Base-by-base conservation (phyloP, 2,329 filamentous ascomycete genomes). In the Dryadomyces quercus-mongolicae region DNA sequence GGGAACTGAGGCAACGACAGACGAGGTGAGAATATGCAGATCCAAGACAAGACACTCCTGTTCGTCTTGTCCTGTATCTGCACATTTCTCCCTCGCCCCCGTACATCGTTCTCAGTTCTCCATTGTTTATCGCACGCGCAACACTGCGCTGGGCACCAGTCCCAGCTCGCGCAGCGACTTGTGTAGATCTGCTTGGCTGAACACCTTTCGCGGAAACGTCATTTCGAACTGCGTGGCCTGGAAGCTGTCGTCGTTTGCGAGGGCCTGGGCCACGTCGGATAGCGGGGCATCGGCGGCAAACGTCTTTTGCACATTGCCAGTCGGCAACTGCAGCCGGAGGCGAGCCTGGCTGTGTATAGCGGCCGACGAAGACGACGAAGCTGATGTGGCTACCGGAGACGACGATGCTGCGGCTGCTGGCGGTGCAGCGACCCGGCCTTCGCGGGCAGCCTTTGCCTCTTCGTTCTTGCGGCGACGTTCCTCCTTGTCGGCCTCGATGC, bases 401-500 rank as follows among this genome's bases (percentile, higher is more conserved):
- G 50, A 22, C 22, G 72, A 71, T 42, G 74, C 67, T 2, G 40
- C 18, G 7, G 56, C 34, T 10, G 52, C 22, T 12, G 54, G 18
- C 31, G 42, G n/a, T 25, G 36, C 70, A 22, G 78, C 70, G 16
- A 73, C 71, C 53, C 80, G 75, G n/a, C 92, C 91, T 61, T 90
- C 88, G n/a, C 92, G 80, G 54, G 82, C 81, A 0, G 91, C 91
- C 71, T 92, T 95, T 62, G 89, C 87, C 55, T 82, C 76, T 64
- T 95, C 93, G 3, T 88, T 85, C 67, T 93, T 95, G 60, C 85
- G 78, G 59, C 87, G 84, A 53, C 93, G 83, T 63, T 92, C 90
- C 62, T 88, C 86, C 74, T 94, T 96, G 72, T 97, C 91, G 15
- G 87, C 91, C 62, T 93, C 91, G 60, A 98, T 95, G 76, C 91